phyloP scores from a whole-genome alignment of 768 basidiomycete species.

The Paxillus involutus region DNA sequence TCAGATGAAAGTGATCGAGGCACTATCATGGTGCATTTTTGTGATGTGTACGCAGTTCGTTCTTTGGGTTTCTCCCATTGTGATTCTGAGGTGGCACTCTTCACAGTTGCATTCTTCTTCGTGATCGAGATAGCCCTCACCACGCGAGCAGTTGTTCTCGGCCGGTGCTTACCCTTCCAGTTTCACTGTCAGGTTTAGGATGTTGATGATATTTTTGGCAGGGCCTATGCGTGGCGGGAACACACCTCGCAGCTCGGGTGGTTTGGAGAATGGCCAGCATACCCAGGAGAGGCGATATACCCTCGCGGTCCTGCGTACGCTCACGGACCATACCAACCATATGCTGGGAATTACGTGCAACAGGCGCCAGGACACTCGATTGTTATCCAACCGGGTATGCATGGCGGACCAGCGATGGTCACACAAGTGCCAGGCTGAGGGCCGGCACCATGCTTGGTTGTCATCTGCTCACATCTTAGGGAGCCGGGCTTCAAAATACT shows the following conservation, averaged over 20 bases:
- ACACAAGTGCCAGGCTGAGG: slow-evolving; percentile 44
- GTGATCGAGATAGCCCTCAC: slow-evolving; percentile 57
- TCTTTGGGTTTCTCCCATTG: background rate
- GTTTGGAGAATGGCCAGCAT: slow-evolving; percentile 73
- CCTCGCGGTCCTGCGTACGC: slow-evolving; percentile 20
- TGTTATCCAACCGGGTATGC: slow-evolving; percentile 64
- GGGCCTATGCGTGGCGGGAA: slow-evolving; percentile 32
- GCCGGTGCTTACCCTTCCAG: slow-evolving; percentile 22
- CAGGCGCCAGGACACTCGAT: slow-evolving; percentile 61
- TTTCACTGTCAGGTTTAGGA: background rate
- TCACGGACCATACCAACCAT: slow-evolving; percentile 35
- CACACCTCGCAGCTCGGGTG: slow-evolving; percentile 63
- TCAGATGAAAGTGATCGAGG: slow-evolving; percentile 77
- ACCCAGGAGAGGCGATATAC: slow-evolving; percentile 30
- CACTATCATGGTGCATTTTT: slow-evolving; percentile 77
- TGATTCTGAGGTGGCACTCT: background rate
- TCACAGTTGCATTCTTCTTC: slow-evolving; percentile 47
- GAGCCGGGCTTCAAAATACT: no score
- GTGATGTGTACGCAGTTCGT: slow-evolving; percentile 39
- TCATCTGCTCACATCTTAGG: background rate
- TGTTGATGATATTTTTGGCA: slow-evolving; percentile 5
- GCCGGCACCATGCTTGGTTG: background rate
- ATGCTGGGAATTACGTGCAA: slow-evolving; percentile 40
- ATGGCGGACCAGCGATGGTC: slow-evolving; percentile 60
- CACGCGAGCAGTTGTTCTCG: slow-evolving; percentile 32